phyloP scores from a whole-genome alignment of 148 eudicot species.

The Heliamphora exappendiculata region DNA sequence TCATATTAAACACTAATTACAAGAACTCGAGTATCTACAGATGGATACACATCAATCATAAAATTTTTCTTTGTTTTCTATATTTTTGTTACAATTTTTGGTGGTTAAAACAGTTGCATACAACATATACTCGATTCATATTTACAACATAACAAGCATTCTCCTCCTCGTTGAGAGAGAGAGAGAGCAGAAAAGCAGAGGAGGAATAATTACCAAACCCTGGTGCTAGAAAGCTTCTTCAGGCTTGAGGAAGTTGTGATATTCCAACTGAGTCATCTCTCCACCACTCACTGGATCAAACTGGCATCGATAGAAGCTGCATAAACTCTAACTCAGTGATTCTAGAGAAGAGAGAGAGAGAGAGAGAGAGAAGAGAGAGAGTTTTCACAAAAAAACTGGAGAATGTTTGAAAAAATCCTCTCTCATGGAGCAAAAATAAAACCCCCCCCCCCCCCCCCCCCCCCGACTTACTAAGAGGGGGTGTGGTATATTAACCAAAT shows the following conservation, averaged over 20 bases:
- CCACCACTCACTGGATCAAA: slow-evolving; percentile 81
- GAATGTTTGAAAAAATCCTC: too few relatives aligned
- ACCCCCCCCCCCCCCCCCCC: too few relatives aligned
- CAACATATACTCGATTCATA: not conserved
- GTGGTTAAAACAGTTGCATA: slow-evolving; percentile 4
- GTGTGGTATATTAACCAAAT: too few relatives aligned
- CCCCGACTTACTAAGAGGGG: too few relatives aligned
- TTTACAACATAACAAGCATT: not conserved
- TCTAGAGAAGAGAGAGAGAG: not conserved
- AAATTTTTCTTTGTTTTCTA: not conserved
- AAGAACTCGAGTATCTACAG: not conserved
- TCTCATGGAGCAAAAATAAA: too few relatives aligned
- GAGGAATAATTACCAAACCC: not conserved
- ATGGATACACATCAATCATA: not conserved
- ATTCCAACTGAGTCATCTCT: slow-evolving; percentile 90
- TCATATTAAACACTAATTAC: not conserved
- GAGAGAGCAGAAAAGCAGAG: not conserved
- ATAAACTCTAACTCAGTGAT: slow-evolving; percentile 4
- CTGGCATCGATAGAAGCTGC: slow-evolving; percentile 84
- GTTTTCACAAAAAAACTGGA: too few relatives aligned
- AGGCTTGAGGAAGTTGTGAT: slow-evolving; percentile 79
- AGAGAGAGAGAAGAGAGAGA: not conserved
- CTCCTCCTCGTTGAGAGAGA: not conserved
- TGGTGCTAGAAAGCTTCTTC: slow-evolving; percentile 57
- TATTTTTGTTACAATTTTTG: not conserved